phyloP scores from a whole-genome alignment of 2,329 filamentous ascomycete species.

The Calonectria leucothoes region DNA sequence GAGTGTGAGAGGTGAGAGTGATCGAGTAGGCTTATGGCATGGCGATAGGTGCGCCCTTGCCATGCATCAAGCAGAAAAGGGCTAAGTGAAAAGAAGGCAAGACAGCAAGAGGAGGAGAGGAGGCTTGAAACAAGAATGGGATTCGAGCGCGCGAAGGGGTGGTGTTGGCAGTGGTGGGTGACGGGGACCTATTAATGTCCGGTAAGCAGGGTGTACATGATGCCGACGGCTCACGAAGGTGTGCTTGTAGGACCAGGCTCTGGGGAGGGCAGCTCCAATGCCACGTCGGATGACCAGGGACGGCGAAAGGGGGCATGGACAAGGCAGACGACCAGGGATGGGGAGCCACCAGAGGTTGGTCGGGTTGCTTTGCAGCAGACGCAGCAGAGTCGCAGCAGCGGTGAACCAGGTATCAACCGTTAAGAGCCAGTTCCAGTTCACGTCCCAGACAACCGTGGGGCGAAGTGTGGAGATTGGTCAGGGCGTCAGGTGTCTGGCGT shows the following conservation, averaged over 20 bases:
- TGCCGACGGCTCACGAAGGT: slow-evolving; percentile 37
- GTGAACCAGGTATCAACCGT: slow-evolving; percentile 29
- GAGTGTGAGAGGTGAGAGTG: slow-evolving; percentile 36
- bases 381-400: slow-evolving; percentile 32
- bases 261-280: slow-evolving; percentile 41
- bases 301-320: slow-evolving; percentile 31
- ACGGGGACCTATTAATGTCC: slow-evolving; percentile 44
- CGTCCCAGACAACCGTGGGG: slow-evolving; percentile 20
- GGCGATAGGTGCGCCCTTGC: slow-evolving; percentile 39
- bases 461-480: slow-evolving; percentile 18
- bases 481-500: slow-evolving; percentile 17
- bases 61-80: slow-evolving; percentile 33
- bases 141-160: slow-evolving; percentile 36
- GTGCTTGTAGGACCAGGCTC: slow-evolving; percentile 38
- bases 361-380: slow-evolving; percentile 31
- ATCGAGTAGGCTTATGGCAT: slow-evolving; percentile 40
- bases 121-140: slow-evolving; percentile 43
- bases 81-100: slow-evolving; percentile 29
- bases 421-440: slow-evolving; percentile 24
- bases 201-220: slow-evolving; percentile 40
- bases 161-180: slow-evolving; percentile 21
- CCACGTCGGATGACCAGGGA: slow-evolving; percentile 43
- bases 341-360: slow-evolving; percentile 30
- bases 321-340: slow-evolving; percentile 32
- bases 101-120: slow-evolving; percentile 25